Percentiles rank a stretch among this genome's conserved stretches.
Evolutionary conservation across 352 stramenopile genomes (phyloP).

Genomic region (Phytopythium helicoides): DNA sequence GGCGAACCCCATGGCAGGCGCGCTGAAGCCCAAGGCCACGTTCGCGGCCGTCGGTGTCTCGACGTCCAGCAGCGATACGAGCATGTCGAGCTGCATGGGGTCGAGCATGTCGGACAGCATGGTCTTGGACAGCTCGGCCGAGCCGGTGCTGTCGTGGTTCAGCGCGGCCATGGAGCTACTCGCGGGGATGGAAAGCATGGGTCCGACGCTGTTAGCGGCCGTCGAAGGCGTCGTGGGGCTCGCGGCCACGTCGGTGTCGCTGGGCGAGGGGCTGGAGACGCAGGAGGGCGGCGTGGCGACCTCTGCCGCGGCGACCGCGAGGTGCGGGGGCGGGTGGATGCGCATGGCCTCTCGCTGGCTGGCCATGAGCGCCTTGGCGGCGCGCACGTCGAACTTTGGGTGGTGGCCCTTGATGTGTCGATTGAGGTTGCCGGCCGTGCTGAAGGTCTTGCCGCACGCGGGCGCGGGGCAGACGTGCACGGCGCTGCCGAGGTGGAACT

Average conservation of each 20-base stretch:
- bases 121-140: conserved; percentile 4
- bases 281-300: background rate
- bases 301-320: conserved; percentile 20
- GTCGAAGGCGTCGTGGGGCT: conserved; percentile 16
- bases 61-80: conserved; percentile 38
- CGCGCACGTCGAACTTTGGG: conserved; percentile 23
- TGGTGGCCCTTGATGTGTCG: conserved; percentile 61
- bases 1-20: background rate
- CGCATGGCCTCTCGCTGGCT: conserved; percentile 6
- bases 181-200: background rate
- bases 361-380: conserved; percentile 15
- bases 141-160: background rate
- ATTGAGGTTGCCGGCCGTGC: conserved; percentile 54
- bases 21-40: background rate
- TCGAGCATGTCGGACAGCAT: conserved; percentile 11
- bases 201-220: conserved; percentile 11
- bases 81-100: conserved; percentile 31
- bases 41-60: conserved; percentile 10
- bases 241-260: conserved; percentile 2
- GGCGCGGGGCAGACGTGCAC: conserved; percentile 38
- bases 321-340: conserved; percentile 4
- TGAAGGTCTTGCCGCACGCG: conserved; percentile 59
- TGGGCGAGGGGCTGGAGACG: no score
- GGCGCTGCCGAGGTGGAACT: conserved; percentile 52
- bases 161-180: background rate